Base-by-base conservation (phyloP, 1,139 yeast genomes). In the Insectozyma bohioensis region DNA sequence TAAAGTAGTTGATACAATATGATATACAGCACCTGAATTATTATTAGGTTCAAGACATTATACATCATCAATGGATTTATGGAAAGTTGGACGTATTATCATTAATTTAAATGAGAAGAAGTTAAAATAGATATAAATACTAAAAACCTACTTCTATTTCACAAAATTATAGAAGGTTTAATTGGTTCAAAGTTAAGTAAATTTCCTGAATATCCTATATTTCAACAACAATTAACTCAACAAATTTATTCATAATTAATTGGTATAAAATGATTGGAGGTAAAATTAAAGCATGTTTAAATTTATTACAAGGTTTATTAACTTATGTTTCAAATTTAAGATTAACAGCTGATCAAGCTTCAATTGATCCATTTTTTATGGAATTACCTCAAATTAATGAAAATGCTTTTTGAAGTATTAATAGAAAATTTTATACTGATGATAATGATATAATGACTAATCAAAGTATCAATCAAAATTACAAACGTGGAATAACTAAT, bases 11-110 rank as follows among this genome's bases (percentile, higher is more conserved):
- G 98, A 92, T 7, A 92, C 98, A 0, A 92, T 92, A 40, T 92
- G 98, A 98, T 92, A 92, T 56, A 72, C 98, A 44, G 97, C 98
- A 0, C 97, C 98, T 0, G 98, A 92, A 54, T 65, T 92, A 28
- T 64, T 92, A 24, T 61, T 92, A 24, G 98, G 98, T 0, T 88
- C 95, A 1, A 67, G 96, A 30, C 96, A 92, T 60, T 92, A 92
- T 54, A 85, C 97, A 0, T 95, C 97, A 0, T 92, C 97, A 0
- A 84, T 92, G 28, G 97, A 92, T 58, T 58, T 87, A 33, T 92
- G 98, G 98, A 97, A 98, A 0, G 87, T 88, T 7, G 98, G 98
- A 0, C 92, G 98, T 57, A 92, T 65, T 92, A 13, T 86, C 95
- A 2, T 61, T 94, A 27, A 65, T 92, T 92, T 63, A 92, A 94